Evolutionary conservation across 768 basidiomycete species (phyloP), one percentile per base, ranked within the genome.

Genomic region (Clathrus columnatus): DNA sequence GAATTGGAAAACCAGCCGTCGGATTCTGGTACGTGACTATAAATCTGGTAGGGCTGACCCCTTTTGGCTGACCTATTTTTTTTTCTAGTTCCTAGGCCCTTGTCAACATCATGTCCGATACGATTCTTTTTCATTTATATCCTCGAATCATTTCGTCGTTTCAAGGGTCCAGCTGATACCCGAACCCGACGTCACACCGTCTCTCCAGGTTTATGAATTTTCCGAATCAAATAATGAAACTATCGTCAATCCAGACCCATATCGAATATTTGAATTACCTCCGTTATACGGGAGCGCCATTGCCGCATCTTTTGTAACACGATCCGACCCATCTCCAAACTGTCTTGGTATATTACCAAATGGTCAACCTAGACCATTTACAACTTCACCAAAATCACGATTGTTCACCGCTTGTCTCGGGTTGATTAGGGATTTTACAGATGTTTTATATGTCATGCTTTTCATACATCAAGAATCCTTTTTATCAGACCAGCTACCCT

Each of bases 1-100:
- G 83, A 75, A 86, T 53, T 87, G 84, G 85, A 79, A 77, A 62
- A 80, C 76, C 4, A 81, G 81, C 5, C 60, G 65, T 8, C 63
- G 70, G 6, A 63, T 80, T 60, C 56, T 76, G 59, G 84, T 86
- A 61, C 70, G 78, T 70, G 20, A 16, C 10, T 27, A n/a, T 46
- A n/a, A 26, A 26, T 54, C 24, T 11, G 4, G 24, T 10, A 45
- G 23, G 48, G 21, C 24, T 20, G 18, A 8, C 18, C 23, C 16
- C n/a, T 23, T 21, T 48, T 11, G 43, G 14, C 8, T 4, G 11
- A 16, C 24, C 27, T 5, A 14, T 14, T 24, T 61, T 32, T 7
- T 16, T 10, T 3, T 57, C 57, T 45, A 57, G 59, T 14, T 53
- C 54, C 27, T 46, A n/a, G 30, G 24, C 23, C 18, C 18, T 32